A percentile compares a stretch with the other conserved stretches of the same genome.
Evolutionary conservation across 306 rosid species (phyloP).

Genomic region (Casuarina equisetifolia): DNA sequence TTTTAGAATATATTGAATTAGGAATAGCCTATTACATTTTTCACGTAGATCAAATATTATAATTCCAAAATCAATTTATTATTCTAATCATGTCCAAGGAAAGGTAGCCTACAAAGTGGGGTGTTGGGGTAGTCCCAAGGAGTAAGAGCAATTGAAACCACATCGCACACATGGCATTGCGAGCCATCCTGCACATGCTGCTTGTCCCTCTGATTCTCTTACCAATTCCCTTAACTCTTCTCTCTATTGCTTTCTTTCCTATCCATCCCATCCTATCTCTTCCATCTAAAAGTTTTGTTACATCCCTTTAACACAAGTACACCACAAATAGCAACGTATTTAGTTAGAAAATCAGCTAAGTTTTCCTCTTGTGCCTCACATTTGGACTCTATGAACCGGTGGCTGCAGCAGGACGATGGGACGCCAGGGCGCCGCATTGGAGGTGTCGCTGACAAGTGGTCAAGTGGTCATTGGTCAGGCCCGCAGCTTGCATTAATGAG

Average conservation of each 20-base stretch:
- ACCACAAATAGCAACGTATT: neutral
- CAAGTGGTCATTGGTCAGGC: conserved; percentile 91
- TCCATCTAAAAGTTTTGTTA: conserved; percentile 34
- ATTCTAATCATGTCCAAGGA: neutral
- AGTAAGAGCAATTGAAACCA: conserved; percentile 48
- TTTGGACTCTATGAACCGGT: conserved; percentile 26
- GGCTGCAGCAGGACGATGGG: conserved; percentile 24
- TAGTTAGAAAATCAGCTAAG: neutral
- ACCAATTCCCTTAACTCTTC: conserved; percentile 28
- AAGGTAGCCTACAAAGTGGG: conserved; percentile 30
- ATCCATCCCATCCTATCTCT: conserved; percentile 22
- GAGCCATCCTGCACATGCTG: conserved; percentile 73
- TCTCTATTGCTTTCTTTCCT: conserved; percentile 12
- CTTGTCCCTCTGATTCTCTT: conserved; percentile 48
- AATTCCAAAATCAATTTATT: too few species aligned
- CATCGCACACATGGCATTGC: conserved; percentile 70
- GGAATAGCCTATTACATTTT: too few species aligned
- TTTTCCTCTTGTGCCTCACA: neutral
- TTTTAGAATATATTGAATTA: too few species aligned
- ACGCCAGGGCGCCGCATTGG: conserved; percentile 58
- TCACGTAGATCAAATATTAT: too few species aligned
- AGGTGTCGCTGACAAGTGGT: conserved; percentile 83
- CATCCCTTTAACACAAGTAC: conserved; percentile 31
- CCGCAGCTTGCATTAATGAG: conserved; percentile 94
- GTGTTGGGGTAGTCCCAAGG: conserved; percentile 24